phyloP scores from a whole-genome alignment of 208 protist genomes.

The Lotmaria passim region DNA sequence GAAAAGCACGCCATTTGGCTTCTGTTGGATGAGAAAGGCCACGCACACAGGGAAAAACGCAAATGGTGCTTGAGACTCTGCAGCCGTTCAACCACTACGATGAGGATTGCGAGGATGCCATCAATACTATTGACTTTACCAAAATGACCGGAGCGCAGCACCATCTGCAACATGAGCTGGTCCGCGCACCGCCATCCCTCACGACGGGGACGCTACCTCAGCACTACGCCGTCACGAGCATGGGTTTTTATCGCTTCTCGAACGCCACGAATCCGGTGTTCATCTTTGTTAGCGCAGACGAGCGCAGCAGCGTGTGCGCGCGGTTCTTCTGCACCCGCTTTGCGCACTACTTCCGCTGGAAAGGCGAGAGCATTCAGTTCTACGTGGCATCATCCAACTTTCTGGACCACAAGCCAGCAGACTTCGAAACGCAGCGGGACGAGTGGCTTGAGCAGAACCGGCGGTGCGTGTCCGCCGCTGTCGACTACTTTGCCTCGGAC shows the following conservation, averaged over 20 bases:
- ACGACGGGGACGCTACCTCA: slow-evolving; percentile 6
- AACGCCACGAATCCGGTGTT: slow-evolving; percentile 53
- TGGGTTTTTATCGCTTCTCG: slow-evolving; percentile 37
- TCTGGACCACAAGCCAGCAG: slow-evolving; percentile 36
- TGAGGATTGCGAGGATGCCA: neutral
- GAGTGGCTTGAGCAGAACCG: slow-evolving; percentile 45
- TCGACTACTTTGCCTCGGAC: slow-evolving; percentile 56
- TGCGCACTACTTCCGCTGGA: slow-evolving; percentile 67
- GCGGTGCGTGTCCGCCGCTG: slow-evolving; percentile 35
- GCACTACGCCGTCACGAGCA: neutral
- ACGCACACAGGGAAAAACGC: neutral
- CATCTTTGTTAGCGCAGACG: slow-evolving; percentile 63
- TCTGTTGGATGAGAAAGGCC: too few species aligned
- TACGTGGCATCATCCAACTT: slow-evolving; percentile 42
- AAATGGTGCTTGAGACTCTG: slow-evolving; percentile 27
- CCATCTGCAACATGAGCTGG: slow-evolving; percentile 27
- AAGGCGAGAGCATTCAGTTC: slow-evolving; percentile 67
- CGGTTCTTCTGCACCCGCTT: slow-evolving; percentile 74
- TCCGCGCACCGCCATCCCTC: slow-evolving; percentile 34
- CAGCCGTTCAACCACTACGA: slow-evolving; percentile 26
- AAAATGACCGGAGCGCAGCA: slow-evolving; percentile 21
- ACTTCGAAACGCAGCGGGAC: slow-evolving; percentile 37
- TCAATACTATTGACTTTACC: slow-evolving; percentile 44
- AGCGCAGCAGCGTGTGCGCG: slow-evolving; percentile 54
- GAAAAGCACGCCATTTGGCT: too few species aligned